These are phyloP conservation scores for Stenogyne calaminthoides DNA, from an alignment of 305 asterid species.

Conservation along the genomic window DNA sequence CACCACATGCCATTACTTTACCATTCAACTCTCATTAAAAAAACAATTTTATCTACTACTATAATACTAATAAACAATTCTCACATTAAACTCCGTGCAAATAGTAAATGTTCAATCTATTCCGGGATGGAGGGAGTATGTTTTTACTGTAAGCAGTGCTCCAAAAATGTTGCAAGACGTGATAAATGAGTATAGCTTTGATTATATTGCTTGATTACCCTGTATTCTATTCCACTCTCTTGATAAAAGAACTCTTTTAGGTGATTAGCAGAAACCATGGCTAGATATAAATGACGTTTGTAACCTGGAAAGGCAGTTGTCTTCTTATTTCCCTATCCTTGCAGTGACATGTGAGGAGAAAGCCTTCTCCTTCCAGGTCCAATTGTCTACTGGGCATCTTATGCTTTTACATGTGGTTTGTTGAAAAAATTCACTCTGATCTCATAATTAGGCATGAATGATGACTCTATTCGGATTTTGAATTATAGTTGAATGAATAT, in stretches of 20 bases:
- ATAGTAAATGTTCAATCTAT: no score
- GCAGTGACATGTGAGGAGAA: conserved; percentile 6
- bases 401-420: not conserved
- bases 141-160: not conserved
- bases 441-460: not conserved
- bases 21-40: no score
- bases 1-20: no score
- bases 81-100: no score
- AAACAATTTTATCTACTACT: no score
- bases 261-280: conserved; percentile 20
- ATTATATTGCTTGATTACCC: conserved; percentile 10
- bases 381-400: not conserved
- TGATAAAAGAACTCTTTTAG: not conserved
- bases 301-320: not conserved
- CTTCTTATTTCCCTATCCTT: not conserved
- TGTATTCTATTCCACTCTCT: conserved; percentile 1
- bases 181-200: conserved; percentile 19
- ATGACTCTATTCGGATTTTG: not conserved
- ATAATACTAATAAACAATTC: no score
- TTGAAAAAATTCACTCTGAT: conserved; percentile 5
- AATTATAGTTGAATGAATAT: not conserved
- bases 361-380: not conserved
- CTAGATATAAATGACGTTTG: conserved; percentile 7
- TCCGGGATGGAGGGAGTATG: no score
- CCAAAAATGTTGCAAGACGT: not conserved